A percentile compares a stretch with the other conserved stretches of the same genome.
Conservation (phyloP, 192 early-diverging fungal species). For the Dissophora ornata region DNA sequence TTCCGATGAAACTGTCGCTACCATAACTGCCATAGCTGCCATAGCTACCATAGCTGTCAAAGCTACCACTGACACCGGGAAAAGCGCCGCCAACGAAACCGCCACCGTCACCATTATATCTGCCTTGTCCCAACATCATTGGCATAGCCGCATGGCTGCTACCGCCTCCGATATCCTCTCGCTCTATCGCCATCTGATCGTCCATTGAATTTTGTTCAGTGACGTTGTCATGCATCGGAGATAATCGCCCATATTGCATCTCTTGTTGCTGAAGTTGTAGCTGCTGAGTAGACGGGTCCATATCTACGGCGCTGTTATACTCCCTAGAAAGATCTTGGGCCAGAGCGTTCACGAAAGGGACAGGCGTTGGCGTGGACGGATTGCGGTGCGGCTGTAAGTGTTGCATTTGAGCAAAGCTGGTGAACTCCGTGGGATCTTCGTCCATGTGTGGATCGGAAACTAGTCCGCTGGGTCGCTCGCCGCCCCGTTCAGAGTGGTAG, state of each 20-base stretch:
- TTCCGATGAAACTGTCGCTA: not conserved
- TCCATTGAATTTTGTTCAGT: not conserved
- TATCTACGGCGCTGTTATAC: not conserved
- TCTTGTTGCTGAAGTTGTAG: not conserved
- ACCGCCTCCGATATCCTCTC: too few species aligned
- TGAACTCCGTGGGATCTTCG: not conserved
- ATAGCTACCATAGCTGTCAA: too few species aligned
- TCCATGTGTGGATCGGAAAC: not conserved
- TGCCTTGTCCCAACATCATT: too few species aligned
- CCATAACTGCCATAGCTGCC: not conserved
- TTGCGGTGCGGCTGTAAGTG: not conserved
- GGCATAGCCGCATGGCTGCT: too few species aligned
- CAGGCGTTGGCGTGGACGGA: too few species aligned
- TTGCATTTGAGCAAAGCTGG: not conserved
- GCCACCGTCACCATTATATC: too few species aligned
- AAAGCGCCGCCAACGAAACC: too few species aligned
- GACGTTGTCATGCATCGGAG: not conserved
- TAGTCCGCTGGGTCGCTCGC: slow-evolving; percentile 15
- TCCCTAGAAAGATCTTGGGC: slow-evolving; percentile 3
- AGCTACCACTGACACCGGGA: too few species aligned
- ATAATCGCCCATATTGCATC: not conserved
- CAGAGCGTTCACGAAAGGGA: not conserved
- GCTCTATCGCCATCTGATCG: too few species aligned
- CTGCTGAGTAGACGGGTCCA: not conserved
- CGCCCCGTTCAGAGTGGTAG: slow-evolving; percentile 12